Evolutionary conservation across 331 rosid genomes (phyloP).

Genomic region (Pyracantha coccinea): DNA sequence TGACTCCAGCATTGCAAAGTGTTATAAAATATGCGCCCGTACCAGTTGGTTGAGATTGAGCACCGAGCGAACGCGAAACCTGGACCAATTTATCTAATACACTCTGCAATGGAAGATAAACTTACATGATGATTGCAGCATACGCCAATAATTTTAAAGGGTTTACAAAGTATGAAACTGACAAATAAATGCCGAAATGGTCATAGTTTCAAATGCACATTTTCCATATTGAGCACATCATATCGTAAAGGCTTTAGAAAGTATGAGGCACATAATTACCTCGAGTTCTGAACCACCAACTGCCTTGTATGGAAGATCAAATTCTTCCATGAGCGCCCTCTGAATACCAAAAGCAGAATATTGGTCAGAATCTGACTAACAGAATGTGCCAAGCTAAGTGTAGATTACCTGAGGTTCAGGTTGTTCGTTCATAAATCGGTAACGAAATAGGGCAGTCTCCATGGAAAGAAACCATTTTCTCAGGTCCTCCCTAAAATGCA

Average conservation of each 20-base stretch:
- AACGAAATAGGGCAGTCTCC: slow-evolving; percentile 76
- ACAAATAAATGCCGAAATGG: neutral
- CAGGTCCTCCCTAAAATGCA: slow-evolving; percentile 63
- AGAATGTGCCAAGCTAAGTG: slow-evolving; percentile 1
- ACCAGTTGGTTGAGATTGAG: slow-evolving; percentile 45
- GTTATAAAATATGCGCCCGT: slow-evolving; percentile 14
- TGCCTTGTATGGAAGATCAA: slow-evolving; percentile 62
- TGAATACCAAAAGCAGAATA: slow-evolving; percentile 30
- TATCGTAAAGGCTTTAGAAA: neutral
- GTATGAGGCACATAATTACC: slow-evolving; percentile 35
- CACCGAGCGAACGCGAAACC: slow-evolving; percentile 57
- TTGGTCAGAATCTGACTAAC: slow-evolving; percentile 10
- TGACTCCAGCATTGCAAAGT: neutral
- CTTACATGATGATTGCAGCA: neutral
- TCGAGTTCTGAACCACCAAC: slow-evolving; percentile 57
- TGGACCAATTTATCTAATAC: slow-evolving; percentile 62
- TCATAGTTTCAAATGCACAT: neutral
- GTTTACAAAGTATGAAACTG: neutral
- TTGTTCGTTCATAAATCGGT: slow-evolving; percentile 42
- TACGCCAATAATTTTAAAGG: neutral
- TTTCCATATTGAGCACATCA: neutral
- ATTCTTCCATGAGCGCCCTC: slow-evolving; percentile 64
- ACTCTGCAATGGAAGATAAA: slow-evolving; percentile 35
- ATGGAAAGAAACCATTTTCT: slow-evolving; percentile 91
- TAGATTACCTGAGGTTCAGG: slow-evolving; percentile 67